These are phyloP conservation scores for Prillingera fragicola DNA, from an alignment of 1,284 basidiomycete genomes.

Conservation along the genomic window DNA sequence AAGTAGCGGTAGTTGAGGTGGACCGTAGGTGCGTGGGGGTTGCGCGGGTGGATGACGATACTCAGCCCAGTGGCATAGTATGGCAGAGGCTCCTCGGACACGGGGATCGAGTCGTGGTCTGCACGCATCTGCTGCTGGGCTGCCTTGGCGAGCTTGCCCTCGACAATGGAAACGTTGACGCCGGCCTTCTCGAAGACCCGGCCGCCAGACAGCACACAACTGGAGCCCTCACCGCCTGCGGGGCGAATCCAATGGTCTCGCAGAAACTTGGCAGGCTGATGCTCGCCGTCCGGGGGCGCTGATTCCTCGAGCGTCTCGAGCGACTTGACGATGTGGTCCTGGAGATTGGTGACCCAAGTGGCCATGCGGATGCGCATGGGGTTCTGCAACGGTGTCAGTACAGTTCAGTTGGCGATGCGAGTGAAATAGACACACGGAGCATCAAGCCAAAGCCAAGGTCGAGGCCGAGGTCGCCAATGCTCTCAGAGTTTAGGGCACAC, in stretches of 20 bases:
- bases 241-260: slow-evolving; percentile 81
- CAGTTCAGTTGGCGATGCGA: no score
- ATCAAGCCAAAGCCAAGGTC: slow-evolving; percentile 10
- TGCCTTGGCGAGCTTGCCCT: slow-evolving; percentile 78
- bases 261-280: slow-evolving; percentile 58
- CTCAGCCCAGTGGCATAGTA: slow-evolving; percentile 92
- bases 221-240: slow-evolving; percentile 74
- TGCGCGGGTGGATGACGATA: slow-evolving; percentile 87
- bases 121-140: slow-evolving; percentile 92
- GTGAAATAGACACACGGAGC: slow-evolving; percentile 10
- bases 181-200: slow-evolving; percentile 88
- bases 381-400: slow-evolving; percentile 32
- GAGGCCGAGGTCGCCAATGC: not conserved
- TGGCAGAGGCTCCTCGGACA: slow-evolving; percentile 66
- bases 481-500: slow-evolving; percentile 13
- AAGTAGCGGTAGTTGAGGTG: slow-evolving; percentile 99
- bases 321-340: slow-evolving; percentile 71
- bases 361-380: slow-evolving; percentile 77
- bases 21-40: slow-evolving; percentile 85
- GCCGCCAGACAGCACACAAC: slow-evolving; percentile 76
- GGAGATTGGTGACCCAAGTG: slow-evolving; percentile 70
- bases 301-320: slow-evolving; percentile 74
- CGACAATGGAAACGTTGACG: slow-evolving; percentile 89
- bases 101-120: slow-evolving; percentile 64
- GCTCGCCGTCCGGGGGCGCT: slow-evolving; percentile 41